Conservation (phyloP, 345 rosid genomes). For the Ceriops zippeliana region DNA sequence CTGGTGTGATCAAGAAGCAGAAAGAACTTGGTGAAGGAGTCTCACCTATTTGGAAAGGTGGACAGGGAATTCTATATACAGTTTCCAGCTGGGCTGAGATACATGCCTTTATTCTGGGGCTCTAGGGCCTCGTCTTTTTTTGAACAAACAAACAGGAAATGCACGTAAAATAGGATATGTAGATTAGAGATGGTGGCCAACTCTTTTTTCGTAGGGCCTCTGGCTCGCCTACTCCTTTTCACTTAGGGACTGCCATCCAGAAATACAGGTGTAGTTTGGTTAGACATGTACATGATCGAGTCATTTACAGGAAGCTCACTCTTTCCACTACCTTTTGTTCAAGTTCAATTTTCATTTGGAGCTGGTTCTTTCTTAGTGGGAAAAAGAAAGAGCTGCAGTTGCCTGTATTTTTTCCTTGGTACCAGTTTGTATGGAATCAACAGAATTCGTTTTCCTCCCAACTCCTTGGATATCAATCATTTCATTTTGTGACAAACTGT, state of each 20-base stretch:
- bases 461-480: too few relatives aligned
- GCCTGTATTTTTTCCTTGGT: neutral
- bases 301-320: neutral
- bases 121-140: neutral
- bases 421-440: neutral
- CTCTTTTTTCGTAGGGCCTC: conserved; percentile 18
- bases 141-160: conserved; percentile 12
- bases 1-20: conserved; percentile 14
- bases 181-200: conserved; percentile 25
- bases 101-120: conserved; percentile 13
- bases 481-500: too few relatives aligned
- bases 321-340: neutral
- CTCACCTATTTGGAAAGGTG: conserved; percentile 8
- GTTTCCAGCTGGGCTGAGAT: conserved; percentile 22
- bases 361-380: neutral
- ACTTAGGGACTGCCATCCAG: conserved; percentile 7
- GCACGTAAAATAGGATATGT: conserved; percentile 6
- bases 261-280: neutral
- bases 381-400: conserved; percentile 2
- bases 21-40: conserved; percentile 8
- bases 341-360: neutral
- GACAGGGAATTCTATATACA: conserved; percentile 12
- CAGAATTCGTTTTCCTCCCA: too few relatives aligned
- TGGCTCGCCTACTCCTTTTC: conserved; percentile 13
- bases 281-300: neutral